Evolutionary conservation across 129 eudicot genomes (phyloP).

Genomic region (Lactuca saligna): DNA sequence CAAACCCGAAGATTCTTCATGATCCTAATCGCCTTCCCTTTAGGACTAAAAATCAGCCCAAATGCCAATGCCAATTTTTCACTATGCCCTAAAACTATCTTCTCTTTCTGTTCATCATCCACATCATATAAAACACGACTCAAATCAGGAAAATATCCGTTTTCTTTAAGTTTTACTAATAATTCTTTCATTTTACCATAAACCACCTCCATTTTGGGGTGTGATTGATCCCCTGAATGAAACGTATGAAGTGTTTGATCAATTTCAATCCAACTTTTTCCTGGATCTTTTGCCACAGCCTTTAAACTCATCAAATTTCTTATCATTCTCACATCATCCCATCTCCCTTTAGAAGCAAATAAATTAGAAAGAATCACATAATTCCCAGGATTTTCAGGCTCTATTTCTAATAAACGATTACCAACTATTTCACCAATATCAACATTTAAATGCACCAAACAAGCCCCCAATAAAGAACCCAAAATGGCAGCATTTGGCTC

Average conservation of each 20-base stretch:
- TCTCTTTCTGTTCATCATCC: conserved; percentile 86
- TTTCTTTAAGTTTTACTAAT: conserved; percentile 49
- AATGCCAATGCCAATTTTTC: conserved; percentile 79
- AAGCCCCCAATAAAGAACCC: conserved; percentile 94
- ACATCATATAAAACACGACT: conserved; percentile 65
- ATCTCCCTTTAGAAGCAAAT: conserved; percentile 72
- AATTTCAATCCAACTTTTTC: conserved; percentile 88
- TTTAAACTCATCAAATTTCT: conserved; percentile 69
- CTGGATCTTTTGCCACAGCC: conserved; percentile 69
- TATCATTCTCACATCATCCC: conserved; percentile 69
- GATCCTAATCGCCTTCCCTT: conserved; percentile 52
- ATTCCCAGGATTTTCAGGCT: conserved; percentile 85
- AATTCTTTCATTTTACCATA: conserved; percentile 52
- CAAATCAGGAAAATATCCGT: conserved; percentile 68
- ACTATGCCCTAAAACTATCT: conserved; percentile 75
- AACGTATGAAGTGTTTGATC: conserved; percentile 68
- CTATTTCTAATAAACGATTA: conserved; percentile 54
- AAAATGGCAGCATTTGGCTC: conserved; percentile 87
- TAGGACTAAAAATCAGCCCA: conserved; percentile 48
- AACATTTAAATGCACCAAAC: conserved; percentile 66
- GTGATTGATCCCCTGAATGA: conserved; percentile 56
- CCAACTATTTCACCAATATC: conserved; percentile 69
- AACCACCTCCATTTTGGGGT: conserved; percentile 56
- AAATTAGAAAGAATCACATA: conserved; percentile 78
- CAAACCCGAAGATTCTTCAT: conserved; percentile 81